Base-by-base conservation (phyloP, 2,329 filamentous ascomycete species). In the Exophiala sp. region DNA sequence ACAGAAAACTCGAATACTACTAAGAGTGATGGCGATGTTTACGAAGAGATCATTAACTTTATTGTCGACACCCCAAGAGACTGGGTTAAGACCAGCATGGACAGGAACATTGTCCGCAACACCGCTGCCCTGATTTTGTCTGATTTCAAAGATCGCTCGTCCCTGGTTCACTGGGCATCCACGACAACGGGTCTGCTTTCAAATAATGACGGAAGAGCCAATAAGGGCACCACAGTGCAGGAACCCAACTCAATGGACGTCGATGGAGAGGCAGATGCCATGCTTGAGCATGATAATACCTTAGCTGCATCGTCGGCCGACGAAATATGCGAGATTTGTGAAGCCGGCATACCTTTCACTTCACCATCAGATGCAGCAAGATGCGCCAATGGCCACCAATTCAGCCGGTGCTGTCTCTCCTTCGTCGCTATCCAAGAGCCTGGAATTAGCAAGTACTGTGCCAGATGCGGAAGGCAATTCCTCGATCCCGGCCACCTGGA, bases 401-500 rank as follows among this genome's bases (percentile, higher is more conserved):
- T 59, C 48, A 55, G 43, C 37, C 50, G 60, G n/a, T 62, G 60
- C 48, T 55, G 48, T 46, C 41, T 62, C 18, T 60, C 60, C 16
- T 59, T 61, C 24, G 22, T 62, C 9, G 50, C 56, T 39, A 59
- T 62, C 35, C 60, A 62, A 52, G 59, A 61, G 41, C 60, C 60
- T 21, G 59, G 59, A 21, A 55, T 62, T 24, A 61, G 53, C n/a
- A 61, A 58, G 41, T 60, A 54, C 35, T 62, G 60, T 53, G 49
- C 60, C 35, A 49, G 48, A 54, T 62, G 60, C 43, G 55, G 56
- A 21, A 57, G 55, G 48, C 57, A 60, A 47, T 61, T 60, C 51
- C 54, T 62, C 30, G 48, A 60, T 43, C 40, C 48, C 16, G 46
- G 43, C 16, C 59, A 58, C 49, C 41, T 59, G 39, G 49, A 55